Percentiles rank a stretch among this genome's conserved stretches.
Evolutionary conservation across 441 rosid genomes (phyloP).

Genomic region (Eruca vesicaria): DNA sequence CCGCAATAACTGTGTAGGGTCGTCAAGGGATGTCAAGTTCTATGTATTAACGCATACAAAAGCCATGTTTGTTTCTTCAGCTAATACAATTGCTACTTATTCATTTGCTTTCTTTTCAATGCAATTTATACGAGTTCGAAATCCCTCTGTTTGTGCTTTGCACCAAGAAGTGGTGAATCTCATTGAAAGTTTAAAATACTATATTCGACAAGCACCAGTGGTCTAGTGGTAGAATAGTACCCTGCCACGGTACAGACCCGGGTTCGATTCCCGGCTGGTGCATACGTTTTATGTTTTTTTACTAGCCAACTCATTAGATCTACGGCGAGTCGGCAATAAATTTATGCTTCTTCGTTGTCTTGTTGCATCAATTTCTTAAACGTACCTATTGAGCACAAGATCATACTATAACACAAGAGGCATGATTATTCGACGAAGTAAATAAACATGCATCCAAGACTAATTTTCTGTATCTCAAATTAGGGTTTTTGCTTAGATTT

Average conservation of each 20-base stretch:
- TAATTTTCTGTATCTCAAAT: background rate
- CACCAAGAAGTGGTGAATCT: background rate
- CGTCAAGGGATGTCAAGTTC: constrained; percentile 12
- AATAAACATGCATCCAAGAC: background rate
- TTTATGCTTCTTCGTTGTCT: background rate
- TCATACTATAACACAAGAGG: constrained; percentile 17
- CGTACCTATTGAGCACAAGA: background rate
- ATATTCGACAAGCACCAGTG: constrained; percentile 48
- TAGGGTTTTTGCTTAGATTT: background rate
- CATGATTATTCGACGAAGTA: background rate
- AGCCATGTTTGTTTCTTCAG: constrained; percentile 19
- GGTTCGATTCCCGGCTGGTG: constrained; percentile 69
- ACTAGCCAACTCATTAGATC: background rate
- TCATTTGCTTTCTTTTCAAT: background rate
- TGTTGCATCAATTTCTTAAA: background rate
- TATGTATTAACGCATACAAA: constrained; percentile 7
- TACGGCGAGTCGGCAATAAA: background rate
- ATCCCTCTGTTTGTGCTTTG: background rate
- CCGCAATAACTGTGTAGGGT: constrained; percentile 19
- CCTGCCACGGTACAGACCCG: constrained; percentile 97
- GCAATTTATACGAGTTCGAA: background rate
- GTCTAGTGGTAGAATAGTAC: constrained; percentile 98
- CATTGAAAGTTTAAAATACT: background rate
- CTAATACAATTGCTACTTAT: constrained; percentile 7
- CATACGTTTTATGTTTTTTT: background rate